phyloP scores from a whole-genome alignment of 495 filamentous ascomycete genomes.

The Tricharina praecox region DNA sequence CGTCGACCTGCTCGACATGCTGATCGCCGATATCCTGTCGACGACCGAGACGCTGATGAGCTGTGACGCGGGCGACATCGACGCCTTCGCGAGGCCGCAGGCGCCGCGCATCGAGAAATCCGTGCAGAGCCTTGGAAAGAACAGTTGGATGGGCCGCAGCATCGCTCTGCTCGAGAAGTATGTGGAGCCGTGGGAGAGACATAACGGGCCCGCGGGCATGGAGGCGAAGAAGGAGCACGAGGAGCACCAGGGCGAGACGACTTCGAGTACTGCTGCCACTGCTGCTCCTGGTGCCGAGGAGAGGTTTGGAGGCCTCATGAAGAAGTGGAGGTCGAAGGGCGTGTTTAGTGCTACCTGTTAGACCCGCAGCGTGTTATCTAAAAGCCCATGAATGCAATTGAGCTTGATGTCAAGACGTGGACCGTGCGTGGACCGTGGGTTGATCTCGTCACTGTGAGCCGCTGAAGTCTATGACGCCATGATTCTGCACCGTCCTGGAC shows the following conservation, averaged over 20 bases:
- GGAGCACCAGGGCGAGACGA: too few relatives aligned
- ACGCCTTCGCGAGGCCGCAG: slow-evolving; percentile 27
- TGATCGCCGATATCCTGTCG: slow-evolving; percentile 23
- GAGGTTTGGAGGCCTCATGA: slow-evolving; percentile 12
- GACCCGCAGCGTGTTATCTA: too few relatives aligned
- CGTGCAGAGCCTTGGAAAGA: slow-evolving; percentile 11
- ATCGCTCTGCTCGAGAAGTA: not conserved
- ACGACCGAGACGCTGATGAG: slow-evolving; percentile 27
- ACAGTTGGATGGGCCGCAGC: not conserved
- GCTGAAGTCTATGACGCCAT: not conserved
- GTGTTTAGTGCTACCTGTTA: slow-evolving; percentile 17
- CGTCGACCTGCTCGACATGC: slow-evolving; percentile 48
- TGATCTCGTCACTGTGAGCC: too few relatives aligned
- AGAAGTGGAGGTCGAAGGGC: slow-evolving; percentile 16
- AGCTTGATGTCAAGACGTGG: too few relatives aligned
- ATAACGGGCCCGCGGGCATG: too few relatives aligned
- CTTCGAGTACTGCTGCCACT: too few relatives aligned
- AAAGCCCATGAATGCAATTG: too few relatives aligned
- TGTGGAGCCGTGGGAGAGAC: not conserved
- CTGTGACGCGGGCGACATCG: slow-evolving; percentile 34
- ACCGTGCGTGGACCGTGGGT: too few relatives aligned
- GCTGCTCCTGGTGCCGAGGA: slow-evolving; percentile 12
- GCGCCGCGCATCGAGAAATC: slow-evolving; percentile 24
- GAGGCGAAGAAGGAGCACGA: not conserved
- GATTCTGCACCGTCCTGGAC: not conserved